phyloP scores from a whole-genome alignment of 2,329 filamentous ascomycete species.

The Harringtonia aguacate region DNA sequence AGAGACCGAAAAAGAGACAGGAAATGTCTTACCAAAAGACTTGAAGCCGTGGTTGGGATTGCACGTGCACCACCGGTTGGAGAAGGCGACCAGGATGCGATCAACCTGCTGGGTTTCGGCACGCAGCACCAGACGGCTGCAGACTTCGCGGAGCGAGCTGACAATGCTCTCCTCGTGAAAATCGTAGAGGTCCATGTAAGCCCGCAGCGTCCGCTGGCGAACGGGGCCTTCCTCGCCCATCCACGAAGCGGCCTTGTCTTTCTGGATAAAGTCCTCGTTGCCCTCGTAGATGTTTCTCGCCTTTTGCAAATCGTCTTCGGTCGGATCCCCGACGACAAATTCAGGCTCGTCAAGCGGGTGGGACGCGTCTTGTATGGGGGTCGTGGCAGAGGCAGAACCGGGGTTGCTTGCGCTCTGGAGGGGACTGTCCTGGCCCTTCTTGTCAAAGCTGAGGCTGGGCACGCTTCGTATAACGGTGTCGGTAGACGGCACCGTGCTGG shows the following conservation, averaged over 20 bases:
- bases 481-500: constrained; percentile 23
- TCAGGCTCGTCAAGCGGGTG: constrained; percentile 47
- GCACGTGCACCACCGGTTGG: constrained; percentile 84
- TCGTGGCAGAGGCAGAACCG: constrained; percentile 21
- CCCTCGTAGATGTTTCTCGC: constrained; percentile 79
- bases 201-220: constrained; percentile 48
- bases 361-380: background rate
- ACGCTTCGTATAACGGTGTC: constrained; percentile 28
- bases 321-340: constrained; percentile 46
- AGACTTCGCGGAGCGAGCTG: constrained; percentile 66
- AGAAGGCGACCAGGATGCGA: constrained; percentile 81
- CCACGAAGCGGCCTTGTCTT: constrained; percentile 75
- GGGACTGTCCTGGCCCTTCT: constrained; percentile 2
- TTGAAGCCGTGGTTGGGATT: constrained; percentile 93
- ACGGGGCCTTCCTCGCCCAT: constrained; percentile 65
- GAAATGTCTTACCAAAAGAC: constrained; percentile 53
- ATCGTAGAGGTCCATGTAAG: constrained; percentile 90
- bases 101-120: constrained; percentile 97
- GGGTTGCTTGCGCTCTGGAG: constrained; percentile 20
- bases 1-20: constrained; percentile 18
- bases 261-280: constrained; percentile 68
- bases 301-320: constrained; percentile 62
- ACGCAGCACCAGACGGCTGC: constrained; percentile 68
- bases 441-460: constrained; percentile 34
- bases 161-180: constrained; percentile 76